These are phyloP conservation scores for Cladosporium austrohemisphaericum DNA, from an alignment of 2,329 filamentous ascomycete species.

Conservation along the genomic window DNA sequence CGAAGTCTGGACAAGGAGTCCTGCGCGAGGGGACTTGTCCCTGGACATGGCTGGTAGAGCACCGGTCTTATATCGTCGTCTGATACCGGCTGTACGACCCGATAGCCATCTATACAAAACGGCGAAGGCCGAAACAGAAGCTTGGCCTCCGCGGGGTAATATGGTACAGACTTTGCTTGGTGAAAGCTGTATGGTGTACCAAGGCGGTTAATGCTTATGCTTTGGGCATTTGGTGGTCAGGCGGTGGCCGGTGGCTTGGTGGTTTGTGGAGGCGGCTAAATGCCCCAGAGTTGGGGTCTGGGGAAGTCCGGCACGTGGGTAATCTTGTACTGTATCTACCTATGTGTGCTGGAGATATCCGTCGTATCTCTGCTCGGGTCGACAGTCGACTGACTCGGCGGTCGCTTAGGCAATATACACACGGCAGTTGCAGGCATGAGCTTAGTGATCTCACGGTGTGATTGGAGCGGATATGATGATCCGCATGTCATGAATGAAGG, in stretches of 20 bases:
- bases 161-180: background rate
- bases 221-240: slow-evolving; percentile 4
- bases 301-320: too few relatives aligned
- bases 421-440: too few relatives aligned
- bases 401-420: too few relatives aligned
- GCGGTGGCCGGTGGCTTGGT: background rate
- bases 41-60: background rate
- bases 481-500: too few relatives aligned
- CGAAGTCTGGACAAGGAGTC: background rate
- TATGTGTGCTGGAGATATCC: too few relatives aligned
- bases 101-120: background rate
- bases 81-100: background rate
- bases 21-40: background rate
- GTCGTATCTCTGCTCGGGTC: too few relatives aligned
- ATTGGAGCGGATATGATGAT: too few relatives aligned
- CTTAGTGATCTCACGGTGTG: too few relatives aligned
- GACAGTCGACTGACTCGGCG: too few relatives aligned
- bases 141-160: slow-evolving; percentile 10
- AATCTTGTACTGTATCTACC: too few relatives aligned
- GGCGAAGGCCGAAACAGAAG: background rate
- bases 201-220: slow-evolving; percentile 11
- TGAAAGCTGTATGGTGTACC: slow-evolving; percentile 5
- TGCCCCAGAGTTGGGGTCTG: slow-evolving; percentile 3
- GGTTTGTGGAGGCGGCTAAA: slow-evolving; percentile 6
- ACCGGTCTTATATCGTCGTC: slow-evolving; percentile 1